A percentile compares a stretch with the other conserved stretches of the same genome.
These are phyloP conservation scores for Luvunga scandens DNA, from an alignment of 345 rosid species.

Conservation along the genomic window DNA sequence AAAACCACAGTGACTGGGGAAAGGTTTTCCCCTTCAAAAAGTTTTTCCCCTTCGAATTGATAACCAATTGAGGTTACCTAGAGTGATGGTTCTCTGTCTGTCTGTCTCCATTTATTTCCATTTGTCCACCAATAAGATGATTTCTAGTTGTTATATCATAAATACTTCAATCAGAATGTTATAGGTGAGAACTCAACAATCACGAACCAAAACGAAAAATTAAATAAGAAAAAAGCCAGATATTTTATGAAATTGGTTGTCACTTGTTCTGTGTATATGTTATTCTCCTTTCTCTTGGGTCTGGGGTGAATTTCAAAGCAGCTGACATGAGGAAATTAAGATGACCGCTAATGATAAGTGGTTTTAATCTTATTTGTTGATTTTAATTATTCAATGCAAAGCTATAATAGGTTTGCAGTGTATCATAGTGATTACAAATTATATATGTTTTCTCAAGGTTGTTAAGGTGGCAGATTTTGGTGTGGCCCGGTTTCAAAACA, in stretches of 20 bases:
- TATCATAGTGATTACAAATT: not conserved
- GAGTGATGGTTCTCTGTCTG: not conserved
- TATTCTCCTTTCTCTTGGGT: not conserved
- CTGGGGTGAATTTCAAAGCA: not conserved
- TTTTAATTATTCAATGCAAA: not conserved
- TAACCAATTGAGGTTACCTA: not conserved
- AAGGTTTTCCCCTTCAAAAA: not conserved
- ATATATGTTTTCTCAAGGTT: conserved; percentile 42
- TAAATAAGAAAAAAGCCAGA: not conserved
- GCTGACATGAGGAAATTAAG: not conserved
- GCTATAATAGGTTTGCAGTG: not conserved
- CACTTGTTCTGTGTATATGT: not conserved
- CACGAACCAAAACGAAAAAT: not conserved
- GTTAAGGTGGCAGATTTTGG: conserved; percentile 84
- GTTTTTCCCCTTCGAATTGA: too few species aligned
- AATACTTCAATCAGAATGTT: too few species aligned
- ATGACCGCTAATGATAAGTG: not conserved
- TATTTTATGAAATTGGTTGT: not conserved
- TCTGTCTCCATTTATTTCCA: not conserved
- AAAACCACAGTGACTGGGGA: not conserved
- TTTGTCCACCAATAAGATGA: too few species aligned
- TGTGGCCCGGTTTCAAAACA: conserved; percentile 66
- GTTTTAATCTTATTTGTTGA: not conserved
- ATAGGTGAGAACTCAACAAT: not conserved
- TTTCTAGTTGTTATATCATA: too few species aligned